These are phyloP conservation scores for Begonia peltatifolia DNA, from an alignment of 306 rosid species.

Conservation along the genomic window DNA sequence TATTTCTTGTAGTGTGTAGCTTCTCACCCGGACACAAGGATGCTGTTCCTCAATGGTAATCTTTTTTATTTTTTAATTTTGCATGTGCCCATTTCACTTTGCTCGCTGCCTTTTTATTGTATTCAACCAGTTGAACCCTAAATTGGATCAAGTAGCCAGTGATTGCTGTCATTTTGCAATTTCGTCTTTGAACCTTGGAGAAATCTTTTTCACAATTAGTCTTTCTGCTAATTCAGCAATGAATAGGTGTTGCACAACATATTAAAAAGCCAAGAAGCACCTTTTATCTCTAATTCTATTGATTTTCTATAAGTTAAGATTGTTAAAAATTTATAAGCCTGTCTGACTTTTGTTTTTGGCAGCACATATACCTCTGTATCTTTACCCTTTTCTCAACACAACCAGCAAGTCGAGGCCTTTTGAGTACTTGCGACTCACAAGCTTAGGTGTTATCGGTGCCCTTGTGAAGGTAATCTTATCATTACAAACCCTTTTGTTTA, in stretches of 20 bases:
- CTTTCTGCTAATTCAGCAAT: too few relatives aligned
- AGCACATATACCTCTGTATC: constrained; percentile 72
- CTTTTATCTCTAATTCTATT: background rate
- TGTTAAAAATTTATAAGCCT: constrained; percentile 1
- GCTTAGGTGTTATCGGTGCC: constrained; percentile 86
- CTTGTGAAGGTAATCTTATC: constrained; percentile 51
- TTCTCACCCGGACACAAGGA: constrained; percentile 68
- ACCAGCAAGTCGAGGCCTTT: constrained; percentile 62
- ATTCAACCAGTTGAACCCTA: too few relatives aligned
- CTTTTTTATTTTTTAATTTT: background rate
- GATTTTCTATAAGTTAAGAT: background rate
- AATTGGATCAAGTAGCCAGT: background rate
- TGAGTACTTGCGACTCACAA: constrained; percentile 70
- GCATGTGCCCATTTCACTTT: background rate
- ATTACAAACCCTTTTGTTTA: too few relatives aligned
- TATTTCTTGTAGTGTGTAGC: constrained; percentile 59
- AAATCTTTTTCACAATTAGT: too few relatives aligned
- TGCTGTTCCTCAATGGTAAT: constrained; percentile 68
- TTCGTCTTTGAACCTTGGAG: too few relatives aligned
- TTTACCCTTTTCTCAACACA: constrained; percentile 75
- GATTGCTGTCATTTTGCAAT: background rate
- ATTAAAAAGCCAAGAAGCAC: background rate
- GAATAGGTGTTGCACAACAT: too few relatives aligned
- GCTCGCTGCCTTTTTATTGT: background rate
- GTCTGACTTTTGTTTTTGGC: constrained; percentile 23